Percentiles rank a stretch among this genome's conserved stretches.
These are phyloP conservation scores for Monilinia laxa DNA, from an alignment of 2,329 filamentous ascomycete genomes.

Conservation along the genomic window DNA sequence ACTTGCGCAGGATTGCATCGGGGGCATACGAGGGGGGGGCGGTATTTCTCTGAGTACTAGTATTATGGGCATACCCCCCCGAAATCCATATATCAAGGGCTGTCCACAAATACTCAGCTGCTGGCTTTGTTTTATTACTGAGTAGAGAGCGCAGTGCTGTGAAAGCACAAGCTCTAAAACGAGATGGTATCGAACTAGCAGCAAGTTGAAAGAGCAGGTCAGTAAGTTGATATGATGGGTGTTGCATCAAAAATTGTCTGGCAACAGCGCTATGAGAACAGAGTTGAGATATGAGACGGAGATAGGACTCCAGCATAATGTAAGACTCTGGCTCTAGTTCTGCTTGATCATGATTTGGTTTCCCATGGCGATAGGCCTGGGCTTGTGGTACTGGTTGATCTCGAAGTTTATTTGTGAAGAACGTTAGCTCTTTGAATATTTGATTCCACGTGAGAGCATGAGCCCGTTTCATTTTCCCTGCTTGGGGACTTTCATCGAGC, in stretches of 20 bases:
- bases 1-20: conserved; percentile 69
- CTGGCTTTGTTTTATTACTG: conserved; percentile 65
- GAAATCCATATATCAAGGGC: conserved; percentile 78
- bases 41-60: conserved; percentile 43
- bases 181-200: conserved; percentile 71
- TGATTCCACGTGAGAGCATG: conserved; percentile 89
- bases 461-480: conserved; percentile 76
- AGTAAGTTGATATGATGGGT: conserved; percentile 65
- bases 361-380: conserved; percentile 56
- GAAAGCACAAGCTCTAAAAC: conserved; percentile 82
- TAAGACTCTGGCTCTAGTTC: conserved; percentile 86
- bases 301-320: conserved; percentile 95
- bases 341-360: conserved; percentile 63
- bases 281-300: conserved; percentile 82
- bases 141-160: conserved; percentile 74
- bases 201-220: conserved; percentile 77
- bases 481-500: conserved; percentile 75
- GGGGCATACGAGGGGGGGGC: conserved; percentile 44
- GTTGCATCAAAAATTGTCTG: conserved; percentile 69
- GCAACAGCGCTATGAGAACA: conserved; percentile 71
- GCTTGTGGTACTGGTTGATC: conserved; percentile 64
- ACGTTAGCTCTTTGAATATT: conserved; percentile 85
- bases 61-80: conserved; percentile 52
- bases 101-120: conserved; percentile 75
- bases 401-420: conserved; percentile 76